Base-by-base conservation (phyloP, 192 early-diverging fungal species). In the Coemansia sp. region DNA sequence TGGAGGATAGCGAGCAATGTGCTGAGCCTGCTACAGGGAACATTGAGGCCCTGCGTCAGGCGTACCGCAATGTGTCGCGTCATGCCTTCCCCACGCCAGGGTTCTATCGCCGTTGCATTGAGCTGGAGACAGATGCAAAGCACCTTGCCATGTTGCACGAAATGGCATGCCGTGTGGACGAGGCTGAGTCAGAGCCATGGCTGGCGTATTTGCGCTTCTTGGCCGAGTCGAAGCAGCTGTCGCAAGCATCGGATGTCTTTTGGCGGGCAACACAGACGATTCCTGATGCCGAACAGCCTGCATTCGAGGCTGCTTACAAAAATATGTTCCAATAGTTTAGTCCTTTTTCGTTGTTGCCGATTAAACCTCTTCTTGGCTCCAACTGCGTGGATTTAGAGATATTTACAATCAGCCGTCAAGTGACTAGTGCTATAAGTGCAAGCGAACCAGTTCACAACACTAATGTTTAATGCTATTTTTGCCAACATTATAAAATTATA, bases 91-190 rank as follows among this genome's bases (percentile, higher is more conserved):
- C 89, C 11, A 88, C 86, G 8, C 58, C 79, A 29, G 66, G 56
- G 4, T 89, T 90, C 65, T 88, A 83, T 67, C 75, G 79, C 58
- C 61, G 75, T n/a, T 89, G 89, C 62, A 52, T 90, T 39, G 74
- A 80, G 55, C 63, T 88, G 39, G 89, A 90, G 66, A 62, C 85
- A 13, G 79, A 73, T 2, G 16, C 57, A 3, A 55, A 59, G 19
- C 56, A 65, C 26, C 29, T 23, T 14, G 43, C 14, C 14, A 43
- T 54, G 41, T 58, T 82, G 62, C 64, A 74, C 32, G 80, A 82
- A 43, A 57, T 64, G 55, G 70, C 71, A 4, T 71, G 71, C 14
- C 63, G 70, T 11, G 63, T 82, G 2, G 52, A 64, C 47, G 65
- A 62, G n/a, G 3, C 32, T 3, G 57, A 75, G 1, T 26, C 41